Evolutionary conservation across 2,329 filamentous ascomycete genomes (phyloP), one percentile per base, ranked within the genome.

Genomic region (Emergomyces orientalis): DNA sequence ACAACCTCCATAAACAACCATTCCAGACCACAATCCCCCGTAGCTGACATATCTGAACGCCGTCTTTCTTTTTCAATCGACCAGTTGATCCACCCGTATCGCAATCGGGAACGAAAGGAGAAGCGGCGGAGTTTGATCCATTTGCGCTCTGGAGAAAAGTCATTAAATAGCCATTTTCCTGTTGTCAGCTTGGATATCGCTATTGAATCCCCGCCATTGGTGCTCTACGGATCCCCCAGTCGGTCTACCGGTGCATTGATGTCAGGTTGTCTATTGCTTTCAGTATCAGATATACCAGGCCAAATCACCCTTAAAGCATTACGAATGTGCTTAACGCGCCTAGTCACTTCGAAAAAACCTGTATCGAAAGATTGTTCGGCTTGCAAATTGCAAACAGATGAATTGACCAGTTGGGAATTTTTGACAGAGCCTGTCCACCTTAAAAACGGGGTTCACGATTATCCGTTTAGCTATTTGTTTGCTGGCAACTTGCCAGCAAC

Each of bases 391-490:
- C 87, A 89, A 72, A 83, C 82, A 63, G 90, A 86, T 43, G 86
- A 91, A 72, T 77, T 97, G 65, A 87, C 88, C 74, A 85, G 82
- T 61, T 97, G 91, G 91, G 84, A 84, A 39, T 89, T 97, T 70
- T 77, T 95, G 63, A 82, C 82, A 22, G 80, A 83, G 63, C 69
- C 79, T 13, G 74, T 78, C 19, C 64, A 67, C 41, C 70, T 75
- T 52, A 76, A 76, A 59, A 68, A 72, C 76, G 87, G 88, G 64
- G 77, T 82, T 59, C 91, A 97, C 74, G 82, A 85, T 55, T 95
- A 92, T 73, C 93, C 94, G 58, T 96, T 97, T 76, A 96, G 91
- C 69, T 88, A 91, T 68, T 81, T 97, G 60, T 84, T 99, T 54
- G 86, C 87, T 1, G 94, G 94, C 25, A 84, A 93, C 71, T 82